phyloP scores from a whole-genome alignment of 768 basidiomycete genomes.

The Sporobolomyces roseus region DNA sequence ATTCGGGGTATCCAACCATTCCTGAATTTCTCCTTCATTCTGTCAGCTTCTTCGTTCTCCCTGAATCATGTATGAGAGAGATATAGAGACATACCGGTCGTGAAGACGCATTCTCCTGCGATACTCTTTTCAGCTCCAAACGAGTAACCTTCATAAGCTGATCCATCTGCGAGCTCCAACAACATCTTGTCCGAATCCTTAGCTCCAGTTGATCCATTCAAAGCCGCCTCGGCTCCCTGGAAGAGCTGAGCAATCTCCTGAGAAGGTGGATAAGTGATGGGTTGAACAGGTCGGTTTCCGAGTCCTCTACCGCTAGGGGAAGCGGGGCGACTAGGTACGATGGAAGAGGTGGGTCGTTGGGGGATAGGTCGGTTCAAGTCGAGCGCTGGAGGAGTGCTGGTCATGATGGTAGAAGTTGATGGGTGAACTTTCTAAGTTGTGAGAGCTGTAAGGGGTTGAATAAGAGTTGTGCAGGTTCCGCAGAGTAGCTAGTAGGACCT shows the following conservation, averaged over 20 bases:
- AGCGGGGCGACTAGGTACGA: conserved; percentile 14
- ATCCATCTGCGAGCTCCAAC: conserved; percentile 84
- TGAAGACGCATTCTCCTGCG: conserved; percentile 98
- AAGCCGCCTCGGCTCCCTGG: conserved; percentile 21
- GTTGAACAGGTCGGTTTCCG: conserved; percentile 23
- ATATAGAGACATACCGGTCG: conserved; percentile 70
- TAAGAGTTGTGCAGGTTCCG: background rate
- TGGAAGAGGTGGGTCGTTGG: background rate
- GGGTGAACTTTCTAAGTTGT: too few relatives aligned
- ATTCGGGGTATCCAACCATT: conserved; percentile 99
- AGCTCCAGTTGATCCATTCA: background rate
- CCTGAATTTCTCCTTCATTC: conserved; percentile 54
- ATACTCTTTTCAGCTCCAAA: conserved; percentile 93
- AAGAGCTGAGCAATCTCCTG: conserved; percentile 27
- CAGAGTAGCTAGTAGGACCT: background rate
- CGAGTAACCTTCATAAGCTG: conserved; percentile 79
- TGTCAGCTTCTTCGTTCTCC: background rate
- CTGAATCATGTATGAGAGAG: background rate
- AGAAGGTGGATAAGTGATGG: conserved; percentile 26
- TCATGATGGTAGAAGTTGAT: too few relatives aligned
- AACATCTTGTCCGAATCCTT: conserved; percentile 50
- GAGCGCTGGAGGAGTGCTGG: conserved; percentile 23
- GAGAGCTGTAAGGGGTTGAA: too few relatives aligned
- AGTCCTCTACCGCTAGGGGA: conserved; percentile 13
- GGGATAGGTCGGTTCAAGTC: conserved; percentile 22